These are phyloP conservation scores for Coemansia sp. DNA, from an alignment of 192 early-diverging fungal genomes.

Conservation along the genomic window DNA sequence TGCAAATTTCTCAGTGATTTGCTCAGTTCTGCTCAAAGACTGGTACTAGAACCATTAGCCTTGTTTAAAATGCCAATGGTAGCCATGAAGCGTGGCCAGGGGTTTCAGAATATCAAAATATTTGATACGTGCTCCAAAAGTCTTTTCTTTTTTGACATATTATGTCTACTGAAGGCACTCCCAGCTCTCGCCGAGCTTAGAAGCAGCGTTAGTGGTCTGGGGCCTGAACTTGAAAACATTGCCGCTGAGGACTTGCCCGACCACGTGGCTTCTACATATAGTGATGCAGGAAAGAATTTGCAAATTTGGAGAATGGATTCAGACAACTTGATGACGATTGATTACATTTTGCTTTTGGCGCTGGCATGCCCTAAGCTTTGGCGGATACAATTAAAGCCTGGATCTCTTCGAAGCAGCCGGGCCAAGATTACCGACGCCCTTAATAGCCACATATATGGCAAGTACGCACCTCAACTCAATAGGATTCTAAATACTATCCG, in stretches of 20 bases:
- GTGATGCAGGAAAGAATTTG: background rate
- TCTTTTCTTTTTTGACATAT: background rate
- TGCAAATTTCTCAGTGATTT: background rate
- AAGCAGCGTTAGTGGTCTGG: no score
- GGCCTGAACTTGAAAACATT: background rate
- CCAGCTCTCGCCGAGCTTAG: no score
- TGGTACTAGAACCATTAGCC: no score
- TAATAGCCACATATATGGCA: no score
- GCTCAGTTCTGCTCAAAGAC: background rate
- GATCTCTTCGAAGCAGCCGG: background rate
- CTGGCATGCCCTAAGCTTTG: no score
- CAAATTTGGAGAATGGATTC: no score
- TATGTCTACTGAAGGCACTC: background rate
- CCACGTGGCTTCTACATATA: background rate
- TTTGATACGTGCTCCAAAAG: background rate
- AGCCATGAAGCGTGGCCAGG: background rate
- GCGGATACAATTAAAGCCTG: background rate
- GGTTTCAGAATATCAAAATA: background rate
- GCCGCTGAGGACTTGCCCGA: background rate
- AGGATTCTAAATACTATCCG: no score
- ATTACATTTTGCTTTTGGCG: no score
- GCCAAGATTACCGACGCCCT: background rate
- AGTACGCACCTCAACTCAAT: no score
- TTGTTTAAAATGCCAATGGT: background rate
- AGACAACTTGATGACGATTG: no score